These are phyloP conservation scores for Ambrosia trifida DNA, from an alignment of 129 eudicot species.

Conservation along the genomic window DNA sequence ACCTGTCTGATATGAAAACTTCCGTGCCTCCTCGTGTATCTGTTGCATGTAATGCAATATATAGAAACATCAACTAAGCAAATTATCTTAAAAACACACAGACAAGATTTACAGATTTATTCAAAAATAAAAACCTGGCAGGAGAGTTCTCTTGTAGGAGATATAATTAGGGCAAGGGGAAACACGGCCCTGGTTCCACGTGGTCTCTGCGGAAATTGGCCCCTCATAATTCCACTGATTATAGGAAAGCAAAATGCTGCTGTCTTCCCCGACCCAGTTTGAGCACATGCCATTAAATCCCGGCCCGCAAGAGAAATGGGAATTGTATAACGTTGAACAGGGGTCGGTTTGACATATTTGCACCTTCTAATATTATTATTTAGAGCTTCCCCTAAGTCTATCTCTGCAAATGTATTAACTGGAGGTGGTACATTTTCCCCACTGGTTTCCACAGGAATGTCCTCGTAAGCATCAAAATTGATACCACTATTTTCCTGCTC, in stretches of 20 bases:
- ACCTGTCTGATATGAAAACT: constrained; percentile 82
- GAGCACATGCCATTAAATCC: constrained; percentile 89
- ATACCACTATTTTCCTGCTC: constrained; percentile 54
- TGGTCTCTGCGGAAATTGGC: constrained; percentile 39
- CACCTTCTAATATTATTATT: constrained; percentile 72
- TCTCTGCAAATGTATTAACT: constrained; percentile 75
- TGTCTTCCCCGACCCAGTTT: constrained; percentile 82
- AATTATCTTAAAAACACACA: background rate
- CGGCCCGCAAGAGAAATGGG: constrained; percentile 79
- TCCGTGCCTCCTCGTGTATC: constrained; percentile 78
- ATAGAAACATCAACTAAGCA: background rate
- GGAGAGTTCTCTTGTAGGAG: constrained; percentile 78
- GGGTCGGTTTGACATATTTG: constrained; percentile 81
- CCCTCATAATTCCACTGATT: constrained; percentile 74
- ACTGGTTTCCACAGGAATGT: constrained; percentile 79
- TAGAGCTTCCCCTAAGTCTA: constrained; percentile 71
- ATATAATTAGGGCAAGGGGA: constrained; percentile 73
- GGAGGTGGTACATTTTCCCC: constrained; percentile 79
- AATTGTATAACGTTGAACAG: constrained; percentile 73
- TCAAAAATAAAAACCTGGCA: constrained; percentile 14
- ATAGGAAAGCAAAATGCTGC: constrained; percentile 90
- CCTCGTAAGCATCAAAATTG: constrained; percentile 84
- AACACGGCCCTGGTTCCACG: constrained; percentile 57
- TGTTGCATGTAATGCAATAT: constrained; percentile 43
- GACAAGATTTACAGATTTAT: background rate